A percentile compares a stretch with the other conserved stretches of the same genome.
Conservation (phyloP, 2,329 filamentous ascomycete species). For the Colletotrichum nymphaeae region DNA sequence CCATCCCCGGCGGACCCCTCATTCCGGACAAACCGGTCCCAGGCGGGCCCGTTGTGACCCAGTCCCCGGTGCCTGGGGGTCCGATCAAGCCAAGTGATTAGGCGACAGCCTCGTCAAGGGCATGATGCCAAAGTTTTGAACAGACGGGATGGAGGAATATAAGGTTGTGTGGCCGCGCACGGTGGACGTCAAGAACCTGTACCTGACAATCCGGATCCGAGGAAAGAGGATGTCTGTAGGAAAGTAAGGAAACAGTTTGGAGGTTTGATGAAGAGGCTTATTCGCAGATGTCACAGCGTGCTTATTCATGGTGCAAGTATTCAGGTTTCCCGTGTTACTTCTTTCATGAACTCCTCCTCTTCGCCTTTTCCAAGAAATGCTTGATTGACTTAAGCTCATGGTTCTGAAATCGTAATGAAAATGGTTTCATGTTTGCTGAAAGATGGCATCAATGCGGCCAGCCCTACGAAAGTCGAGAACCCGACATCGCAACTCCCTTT, state of each 20-base stretch:
- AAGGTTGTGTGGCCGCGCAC: conserved; percentile 14
- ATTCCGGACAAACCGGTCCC: conserved; percentile 43
- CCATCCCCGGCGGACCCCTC: conserved; percentile 45
- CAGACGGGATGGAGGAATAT: conserved; percentile 19
- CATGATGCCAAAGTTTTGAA: not conserved
- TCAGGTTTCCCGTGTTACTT: conserved; percentile 33
- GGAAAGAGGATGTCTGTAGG: not conserved
- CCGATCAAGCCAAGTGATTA: conserved; percentile 30
- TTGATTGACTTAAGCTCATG: conserved; percentile 41
- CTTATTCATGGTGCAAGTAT: conserved; percentile 2
- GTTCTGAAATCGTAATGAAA: conserved; percentile 12
- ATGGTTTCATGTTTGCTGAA: conserved; percentile 31
- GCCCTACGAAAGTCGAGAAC: conserved; percentile 13
- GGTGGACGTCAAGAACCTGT: not conserved
- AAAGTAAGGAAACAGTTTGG: too few relatives aligned
- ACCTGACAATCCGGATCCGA: not conserved
- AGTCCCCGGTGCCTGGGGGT: conserved; percentile 27
- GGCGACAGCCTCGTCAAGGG: not conserved
- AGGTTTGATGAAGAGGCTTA: not conserved
- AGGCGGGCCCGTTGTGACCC: conserved; percentile 42
- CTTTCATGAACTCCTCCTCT: conserved; percentile 17
- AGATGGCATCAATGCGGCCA: conserved; percentile 27
- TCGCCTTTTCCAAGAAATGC: conserved; percentile 37
- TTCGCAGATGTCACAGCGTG: not conserved
- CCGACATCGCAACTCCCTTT: conserved; percentile 8